Conservation (phyloP, 225 moss, liverwort and hornwort species). For the Bryoerythrophyllum caledonicum region DNA sequence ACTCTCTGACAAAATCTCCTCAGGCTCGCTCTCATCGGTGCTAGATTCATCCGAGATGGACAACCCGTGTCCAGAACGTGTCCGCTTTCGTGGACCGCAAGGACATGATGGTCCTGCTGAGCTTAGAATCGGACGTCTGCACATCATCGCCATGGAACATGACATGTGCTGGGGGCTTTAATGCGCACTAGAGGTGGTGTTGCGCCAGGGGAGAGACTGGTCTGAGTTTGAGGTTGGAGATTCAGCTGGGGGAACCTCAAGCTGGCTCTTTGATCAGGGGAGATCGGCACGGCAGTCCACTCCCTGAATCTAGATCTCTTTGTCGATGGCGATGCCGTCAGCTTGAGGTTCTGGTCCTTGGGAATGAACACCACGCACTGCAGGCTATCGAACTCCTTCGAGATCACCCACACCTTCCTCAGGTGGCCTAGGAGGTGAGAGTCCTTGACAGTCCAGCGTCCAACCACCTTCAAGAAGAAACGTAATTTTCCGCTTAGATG, state of each 20-base stretch:
- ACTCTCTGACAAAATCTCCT: not conserved
- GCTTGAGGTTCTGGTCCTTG: slow-evolving; percentile 38
- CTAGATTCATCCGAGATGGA: slow-evolving; percentile 35
- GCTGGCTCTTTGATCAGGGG: not conserved
- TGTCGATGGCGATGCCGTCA: slow-evolving; percentile 40
- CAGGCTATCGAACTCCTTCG: slow-evolving; percentile 37
- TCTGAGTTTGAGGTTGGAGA: slow-evolving; percentile 19
- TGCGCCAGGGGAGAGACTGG: slow-evolving; percentile 17
- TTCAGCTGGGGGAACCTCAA: not conserved
- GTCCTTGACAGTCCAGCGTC: slow-evolving; percentile 32
- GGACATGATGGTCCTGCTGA: slow-evolving; percentile 31
- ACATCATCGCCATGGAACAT: slow-evolving; percentile 5
- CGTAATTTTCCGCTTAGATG: not conserved
- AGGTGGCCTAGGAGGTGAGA: slow-evolving; percentile 30
- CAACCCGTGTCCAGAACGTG: too few relatives aligned
- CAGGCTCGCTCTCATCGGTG: slow-evolving; percentile 20
- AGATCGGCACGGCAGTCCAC: slow-evolving; percentile 2
- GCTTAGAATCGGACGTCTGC: slow-evolving; percentile 25
- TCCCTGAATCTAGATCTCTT: slow-evolving; percentile 41
- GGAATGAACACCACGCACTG: slow-evolving; percentile 39
- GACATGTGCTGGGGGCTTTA: not conserved
- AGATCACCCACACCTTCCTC: slow-evolving; percentile 38
- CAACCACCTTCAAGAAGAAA: slow-evolving; percentile 29
- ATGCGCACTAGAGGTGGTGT: not conserved
- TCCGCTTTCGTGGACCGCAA: too few relatives aligned